Evolutionary conservation across 2,329 filamentous ascomycete genomes (phyloP).

Genomic region (Aspergillus brunneoviolaceus): DNA sequence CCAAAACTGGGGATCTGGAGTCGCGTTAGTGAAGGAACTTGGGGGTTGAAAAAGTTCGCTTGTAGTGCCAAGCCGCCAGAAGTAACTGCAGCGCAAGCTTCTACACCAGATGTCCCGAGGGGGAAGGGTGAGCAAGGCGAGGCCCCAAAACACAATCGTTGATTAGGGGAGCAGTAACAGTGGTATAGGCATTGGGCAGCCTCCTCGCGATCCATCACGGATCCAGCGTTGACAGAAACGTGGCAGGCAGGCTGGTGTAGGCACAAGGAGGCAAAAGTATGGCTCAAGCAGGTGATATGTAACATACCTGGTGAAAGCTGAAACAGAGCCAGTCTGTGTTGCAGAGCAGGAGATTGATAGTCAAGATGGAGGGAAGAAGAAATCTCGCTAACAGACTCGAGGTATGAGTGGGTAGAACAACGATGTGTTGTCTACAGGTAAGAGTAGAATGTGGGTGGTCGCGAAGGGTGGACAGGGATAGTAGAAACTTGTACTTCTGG

Average conservation of each 20-base stretch:
- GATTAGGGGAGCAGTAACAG: neutral
- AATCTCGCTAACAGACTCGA: neutral
- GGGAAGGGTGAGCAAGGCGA: slow-evolving; percentile 4
- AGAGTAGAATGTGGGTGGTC: slow-evolving; percentile 19
- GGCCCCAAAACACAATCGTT: slow-evolving; percentile 2
- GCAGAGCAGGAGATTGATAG: neutral
- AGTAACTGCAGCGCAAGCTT: slow-evolving; percentile 20
- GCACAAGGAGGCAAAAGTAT: slow-evolving; percentile 17
- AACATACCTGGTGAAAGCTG: slow-evolving; percentile 23
- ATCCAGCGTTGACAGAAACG: slow-evolving; percentile 5
- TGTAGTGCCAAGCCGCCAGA: slow-evolving; percentile 37
- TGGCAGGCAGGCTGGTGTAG: slow-evolving; percentile 22
- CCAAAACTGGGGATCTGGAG: slow-evolving; percentile 23
- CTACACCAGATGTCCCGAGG: slow-evolving; percentile 10
- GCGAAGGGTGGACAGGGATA: slow-evolving; percentile 35
- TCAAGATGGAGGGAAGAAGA: neutral
- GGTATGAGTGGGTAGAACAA: neutral
- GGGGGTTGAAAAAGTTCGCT: slow-evolving; percentile 31
- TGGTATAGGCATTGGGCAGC: neutral
- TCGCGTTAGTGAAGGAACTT: slow-evolving; percentile 27
- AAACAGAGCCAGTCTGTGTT: slow-evolving; percentile 16
- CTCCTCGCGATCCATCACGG: neutral
- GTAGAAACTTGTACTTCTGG: slow-evolving; percentile 21
- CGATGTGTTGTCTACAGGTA: slow-evolving; percentile 10
- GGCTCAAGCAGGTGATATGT: slow-evolving; percentile 20